Conservation (phyloP, 179 eudicot genomes). For the Actinidia arguta region DNA sequence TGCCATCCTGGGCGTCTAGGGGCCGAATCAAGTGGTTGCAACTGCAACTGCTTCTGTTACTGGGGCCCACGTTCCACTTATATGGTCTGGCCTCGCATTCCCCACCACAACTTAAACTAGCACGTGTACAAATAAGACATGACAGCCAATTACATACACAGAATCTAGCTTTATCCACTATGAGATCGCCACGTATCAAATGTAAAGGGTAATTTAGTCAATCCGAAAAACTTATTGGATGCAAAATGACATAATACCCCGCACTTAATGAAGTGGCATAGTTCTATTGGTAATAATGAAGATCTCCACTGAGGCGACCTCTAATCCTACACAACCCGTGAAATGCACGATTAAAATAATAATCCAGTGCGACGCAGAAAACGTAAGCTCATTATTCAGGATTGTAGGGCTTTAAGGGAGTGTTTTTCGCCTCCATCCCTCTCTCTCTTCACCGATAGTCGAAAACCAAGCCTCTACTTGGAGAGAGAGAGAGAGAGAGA, state of each 20-base stretch:
- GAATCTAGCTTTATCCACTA: no score
- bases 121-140: background rate
- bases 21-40: background rate
- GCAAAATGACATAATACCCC: background rate
- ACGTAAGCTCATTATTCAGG: background rate
- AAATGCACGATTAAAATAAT: background rate
- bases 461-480: background rate
- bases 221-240: background rate
- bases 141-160: background rate
- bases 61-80: background rate
- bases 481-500: constrained; percentile 9
- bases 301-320: background rate
- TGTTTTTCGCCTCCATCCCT: background rate
- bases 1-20: background rate
- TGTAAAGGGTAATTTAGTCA: background rate
- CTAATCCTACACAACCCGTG: background rate
- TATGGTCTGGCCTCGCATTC: background rate
- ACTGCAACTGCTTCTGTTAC: background rate
- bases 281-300: background rate
- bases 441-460: background rate
- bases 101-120: background rate
- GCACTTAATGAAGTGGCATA: background rate
- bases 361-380: background rate
- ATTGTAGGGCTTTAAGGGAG: constrained; percentile 14
- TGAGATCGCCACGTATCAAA: background rate